phyloP scores from a whole-genome alignment of 2,329 filamentous ascomycete genomes.

The Cytospora chrysosperma region DNA sequence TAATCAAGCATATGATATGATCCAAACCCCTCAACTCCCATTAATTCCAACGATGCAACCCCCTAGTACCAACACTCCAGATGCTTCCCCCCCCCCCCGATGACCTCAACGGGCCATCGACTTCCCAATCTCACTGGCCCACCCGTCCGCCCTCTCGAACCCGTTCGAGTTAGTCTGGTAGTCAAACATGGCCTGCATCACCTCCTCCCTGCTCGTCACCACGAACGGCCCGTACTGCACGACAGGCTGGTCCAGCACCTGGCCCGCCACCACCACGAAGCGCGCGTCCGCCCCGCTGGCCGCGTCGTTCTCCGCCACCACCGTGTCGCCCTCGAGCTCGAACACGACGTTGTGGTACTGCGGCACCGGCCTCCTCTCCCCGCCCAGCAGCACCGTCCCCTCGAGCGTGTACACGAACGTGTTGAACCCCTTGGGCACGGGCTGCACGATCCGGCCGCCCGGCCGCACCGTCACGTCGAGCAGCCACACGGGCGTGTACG shows the following conservation, averaged over 20 bases:
- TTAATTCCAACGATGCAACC: no score
- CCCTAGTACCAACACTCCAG: not conserved
- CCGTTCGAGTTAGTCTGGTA: conserved; percentile 73
- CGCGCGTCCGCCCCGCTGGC: conserved; percentile 58
- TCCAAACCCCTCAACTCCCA: not conserved
- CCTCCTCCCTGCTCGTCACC: conserved; percentile 67
- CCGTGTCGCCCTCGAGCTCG: conserved; percentile 71
- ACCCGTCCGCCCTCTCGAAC: conserved; percentile 75
- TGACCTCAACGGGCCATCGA: conserved; percentile 52
- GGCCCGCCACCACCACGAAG: conserved; percentile 73
- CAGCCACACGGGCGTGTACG: conserved; percentile 97
- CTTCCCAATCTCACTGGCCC: conserved; percentile 87
- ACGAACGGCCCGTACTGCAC: conserved; percentile 87
- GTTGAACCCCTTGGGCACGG: conserved; percentile 80
- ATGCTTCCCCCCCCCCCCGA: no score
- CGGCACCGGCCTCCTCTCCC: conserved; percentile 52
- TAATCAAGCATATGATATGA: not conserved
- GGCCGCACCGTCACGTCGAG: conserved; percentile 79
- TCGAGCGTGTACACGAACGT: conserved; percentile 84
- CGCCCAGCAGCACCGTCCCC: conserved; percentile 66
- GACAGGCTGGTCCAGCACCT: conserved; percentile 75
- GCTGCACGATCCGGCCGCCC: conserved; percentile 74
- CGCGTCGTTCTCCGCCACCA: conserved; percentile 68
- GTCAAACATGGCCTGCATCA: conserved; percentile 74
- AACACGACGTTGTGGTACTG: conserved; percentile 91